Evolutionary conservation across 169 alveolate species (phyloP).

Genomic region (Cryptosporidium ubiquitum): DNA sequence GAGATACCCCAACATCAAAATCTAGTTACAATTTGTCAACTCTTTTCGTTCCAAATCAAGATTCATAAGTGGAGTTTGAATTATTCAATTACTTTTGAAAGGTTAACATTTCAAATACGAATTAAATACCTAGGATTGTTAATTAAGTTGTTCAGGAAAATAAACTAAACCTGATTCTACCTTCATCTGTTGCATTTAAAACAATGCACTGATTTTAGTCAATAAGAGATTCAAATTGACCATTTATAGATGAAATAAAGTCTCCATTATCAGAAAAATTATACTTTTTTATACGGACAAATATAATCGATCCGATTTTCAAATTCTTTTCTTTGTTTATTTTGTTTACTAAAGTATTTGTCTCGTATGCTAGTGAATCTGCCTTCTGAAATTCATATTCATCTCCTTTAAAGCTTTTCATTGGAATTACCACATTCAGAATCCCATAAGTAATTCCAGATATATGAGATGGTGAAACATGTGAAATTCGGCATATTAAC

Average conservation of each 20-base stretch:
- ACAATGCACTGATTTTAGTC: not conserved
- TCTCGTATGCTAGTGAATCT: conserved; percentile 15
- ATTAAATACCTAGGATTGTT: not conserved
- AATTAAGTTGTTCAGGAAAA: not conserved
- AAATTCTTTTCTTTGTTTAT: conserved; percentile 10
- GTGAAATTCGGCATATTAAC: conserved; percentile 47
- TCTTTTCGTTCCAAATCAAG: conserved; percentile 70
- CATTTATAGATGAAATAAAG: conserved; percentile 48
- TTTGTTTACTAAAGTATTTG: conserved; percentile 54
- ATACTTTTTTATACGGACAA: conserved; percentile 35
- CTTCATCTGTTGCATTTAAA: not conserved
- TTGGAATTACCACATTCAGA: conserved; percentile 46
- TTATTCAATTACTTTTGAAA: not conserved
- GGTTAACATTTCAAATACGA: not conserved
- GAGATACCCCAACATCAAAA: conserved; percentile 70
- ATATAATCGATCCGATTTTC: conserved; percentile 25
- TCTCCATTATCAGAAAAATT: conserved; percentile 64
- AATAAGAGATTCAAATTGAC: conserved; percentile 51
- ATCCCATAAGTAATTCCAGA: conserved; percentile 73
- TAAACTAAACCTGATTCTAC: not conserved
- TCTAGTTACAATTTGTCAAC: conserved; percentile 34
- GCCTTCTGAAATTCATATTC: conserved; percentile 47
- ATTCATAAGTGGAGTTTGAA: conserved; percentile 10
- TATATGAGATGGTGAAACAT: conserved; percentile 58
- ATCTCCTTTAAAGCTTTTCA: conserved; percentile 11